Evolutionary conservation across 2,329 filamentous ascomycete genomes (phyloP), one percentile per base, ranked within the genome.

Genomic region (Leptographium galeiforme): DNA sequence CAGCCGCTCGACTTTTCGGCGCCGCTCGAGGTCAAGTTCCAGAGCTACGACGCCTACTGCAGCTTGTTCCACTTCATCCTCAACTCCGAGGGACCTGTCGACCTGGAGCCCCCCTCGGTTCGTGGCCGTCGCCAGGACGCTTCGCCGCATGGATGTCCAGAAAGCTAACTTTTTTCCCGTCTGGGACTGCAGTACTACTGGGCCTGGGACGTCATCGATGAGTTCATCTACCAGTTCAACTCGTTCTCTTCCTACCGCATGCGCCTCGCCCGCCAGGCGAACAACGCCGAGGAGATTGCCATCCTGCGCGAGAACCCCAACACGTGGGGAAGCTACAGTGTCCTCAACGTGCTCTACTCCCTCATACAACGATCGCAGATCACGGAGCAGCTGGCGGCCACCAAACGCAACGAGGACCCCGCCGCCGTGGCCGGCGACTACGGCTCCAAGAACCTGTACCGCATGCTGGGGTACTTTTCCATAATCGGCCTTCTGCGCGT

Each of bases 171-270:
- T 13, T 33, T 8, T 10, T 13, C 39, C 5, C 32, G 19, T n/a
- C 10, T n/a, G 41, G 12, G 32, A n/a, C 2, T 36, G 30, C n/a
- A 97, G 89, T 94, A 95, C 75, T 96, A 91, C 76, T 98, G 93
- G 93, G 93, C 93, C 44, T 98, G 93, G 93, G 93, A 98, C 70
- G 91, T 97, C 62, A 96, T 98, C 72, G 93, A 98, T 71, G 93
- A 98, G 72, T 98, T 98, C 76, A 97, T 98, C 74, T 98, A 98
- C 77, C 93, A 98, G 71, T 98, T 98, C 79, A 96, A 98, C 78
- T 94, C 90, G 56, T 98, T 98, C 78, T 97, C 89, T 69, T 89
- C 89, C 58, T 96, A 96, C 79, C 84, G 93, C 66, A 89, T 94
- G 70, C 85, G 89, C 61, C 83, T 95, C 62, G 93, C 93, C 59